Conservation (phyloP, 2,329 filamentous ascomycete species). For the Stachybotrys chartarum region DNA sequence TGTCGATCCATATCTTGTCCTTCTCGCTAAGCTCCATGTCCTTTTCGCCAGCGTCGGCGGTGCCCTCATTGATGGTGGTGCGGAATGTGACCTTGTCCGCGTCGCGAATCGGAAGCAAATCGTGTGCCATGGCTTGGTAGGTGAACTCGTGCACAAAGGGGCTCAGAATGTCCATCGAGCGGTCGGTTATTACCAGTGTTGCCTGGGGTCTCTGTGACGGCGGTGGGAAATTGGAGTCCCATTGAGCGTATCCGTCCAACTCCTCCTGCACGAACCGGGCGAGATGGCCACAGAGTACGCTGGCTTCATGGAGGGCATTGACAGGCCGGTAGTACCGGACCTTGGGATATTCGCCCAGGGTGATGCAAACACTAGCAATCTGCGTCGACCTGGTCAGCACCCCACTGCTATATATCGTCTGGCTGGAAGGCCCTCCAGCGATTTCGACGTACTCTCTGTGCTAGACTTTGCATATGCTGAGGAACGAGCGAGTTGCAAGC, state of each 20-base stretch:
- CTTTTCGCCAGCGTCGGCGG: constrained; percentile 65
- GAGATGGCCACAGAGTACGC: constrained; percentile 78
- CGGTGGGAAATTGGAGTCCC: constrained; percentile 77
- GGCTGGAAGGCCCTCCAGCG: not conserved
- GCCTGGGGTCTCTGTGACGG: constrained; percentile 71
- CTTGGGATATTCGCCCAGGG: constrained; percentile 87
- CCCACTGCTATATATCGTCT: not conserved
- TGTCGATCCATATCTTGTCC: constrained; percentile 92
- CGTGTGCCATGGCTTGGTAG: constrained; percentile 97
- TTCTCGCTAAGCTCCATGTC: constrained; percentile 88
- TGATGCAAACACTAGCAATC: constrained; percentile 66
- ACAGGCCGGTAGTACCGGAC: constrained; percentile 83
- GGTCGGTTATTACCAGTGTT: constrained; percentile 78
- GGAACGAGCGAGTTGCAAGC: constrained; percentile 78
- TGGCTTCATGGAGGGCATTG: constrained; percentile 74
- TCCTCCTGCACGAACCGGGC: constrained; percentile 89
- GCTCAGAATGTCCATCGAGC: constrained; percentile 85
- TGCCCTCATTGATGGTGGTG: constrained; percentile 70
- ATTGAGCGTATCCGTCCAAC: constrained; percentile 81
- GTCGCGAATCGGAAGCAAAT: constrained; percentile 82
- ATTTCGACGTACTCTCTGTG: constrained; percentile 64
- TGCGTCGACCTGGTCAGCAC: constrained; percentile 8
- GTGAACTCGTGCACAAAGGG: constrained; percentile 94
- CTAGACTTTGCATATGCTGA: constrained; percentile 74
- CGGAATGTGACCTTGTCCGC: constrained; percentile 82